A percentile compares a stretch with the other conserved stretches of the same genome.
These are phyloP conservation scores for Carex parvula DNA, from an alignment of 176 grass and related monocot genomes.

Conservation along the genomic window DNA sequence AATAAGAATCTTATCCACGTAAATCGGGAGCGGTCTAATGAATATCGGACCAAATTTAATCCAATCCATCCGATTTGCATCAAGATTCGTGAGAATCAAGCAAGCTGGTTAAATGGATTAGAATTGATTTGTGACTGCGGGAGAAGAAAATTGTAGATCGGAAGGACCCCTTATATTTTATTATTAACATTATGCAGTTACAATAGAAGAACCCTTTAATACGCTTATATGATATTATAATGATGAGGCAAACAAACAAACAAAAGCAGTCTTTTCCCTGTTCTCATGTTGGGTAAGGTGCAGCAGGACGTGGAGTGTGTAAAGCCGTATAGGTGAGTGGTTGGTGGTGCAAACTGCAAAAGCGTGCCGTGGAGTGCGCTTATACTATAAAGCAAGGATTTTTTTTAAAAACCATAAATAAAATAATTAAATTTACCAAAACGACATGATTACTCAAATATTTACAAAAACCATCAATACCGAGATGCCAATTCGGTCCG, in stretches of 20 bases:
- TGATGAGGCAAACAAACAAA: neutral
- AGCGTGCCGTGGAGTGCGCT: conserved; percentile 27
- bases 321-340: neutral
- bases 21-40: no score
- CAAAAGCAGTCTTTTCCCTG: conserved; percentile 27
- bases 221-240: neutral
- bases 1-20: neutral
- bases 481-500: no score
- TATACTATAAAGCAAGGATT: neutral
- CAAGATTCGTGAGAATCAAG: no score
- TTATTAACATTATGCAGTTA: neutral
- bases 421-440: no score
- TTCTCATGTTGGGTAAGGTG: conserved; percentile 23
- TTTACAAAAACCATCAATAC: no score
- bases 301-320: conserved; percentile 28
- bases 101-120: no score
- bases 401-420: no score
- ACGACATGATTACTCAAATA: no score
- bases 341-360: conserved; percentile 13
- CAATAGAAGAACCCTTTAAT: neutral
- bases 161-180: neutral
- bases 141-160: neutral
- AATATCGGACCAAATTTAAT: no score
- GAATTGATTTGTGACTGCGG: no score
- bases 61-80: no score